phyloP scores from a whole-genome alignment of 805 yeast species.

The Cyberlindnera petersonii region DNA sequence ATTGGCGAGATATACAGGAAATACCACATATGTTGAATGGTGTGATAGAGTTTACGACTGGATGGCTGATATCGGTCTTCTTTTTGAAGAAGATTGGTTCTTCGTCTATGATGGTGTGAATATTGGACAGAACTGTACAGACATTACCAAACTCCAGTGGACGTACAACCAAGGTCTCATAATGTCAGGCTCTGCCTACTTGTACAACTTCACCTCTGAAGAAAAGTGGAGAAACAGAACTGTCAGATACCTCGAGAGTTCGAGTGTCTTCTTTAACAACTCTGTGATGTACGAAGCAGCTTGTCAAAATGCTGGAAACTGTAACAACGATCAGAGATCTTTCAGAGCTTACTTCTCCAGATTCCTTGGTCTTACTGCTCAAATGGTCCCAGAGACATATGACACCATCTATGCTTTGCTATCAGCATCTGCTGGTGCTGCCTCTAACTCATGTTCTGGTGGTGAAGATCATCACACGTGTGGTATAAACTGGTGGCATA shows the following conservation, averaged over 20 bases:
- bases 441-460: constrained; percentile 76
- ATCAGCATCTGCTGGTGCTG: constrained; percentile 57
- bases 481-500: constrained; percentile 65
- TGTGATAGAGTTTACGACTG: constrained; percentile 75
- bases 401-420: constrained; percentile 44
- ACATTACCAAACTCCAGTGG: constrained; percentile 57
- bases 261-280: constrained; percentile 55
- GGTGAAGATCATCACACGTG: constrained; percentile 81
- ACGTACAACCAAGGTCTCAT: constrained; percentile 70
- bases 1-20: constrained; percentile 72
- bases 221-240: constrained; percentile 56
- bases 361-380: constrained; percentile 59
- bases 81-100: constrained; percentile 36
- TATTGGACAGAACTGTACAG: constrained; percentile 46
- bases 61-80: constrained; percentile 49
- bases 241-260: constrained; percentile 40
- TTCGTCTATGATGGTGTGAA: constrained; percentile 62
- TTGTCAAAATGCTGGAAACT: constrained; percentile 52
- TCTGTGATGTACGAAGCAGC: constrained; percentile 65
- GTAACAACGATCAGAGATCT: constrained; percentile 72
- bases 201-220: constrained; percentile 60
- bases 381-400: constrained; percentile 52
- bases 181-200: constrained; percentile 64
- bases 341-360: constrained; percentile 69
- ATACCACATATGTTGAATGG: constrained; percentile 67